Percentiles rank a stretch among this genome's conserved stretches.
Conservation (phyloP, 768 basidiomycete genomes). For the Gloeopeniophorella convolvens region DNA sequence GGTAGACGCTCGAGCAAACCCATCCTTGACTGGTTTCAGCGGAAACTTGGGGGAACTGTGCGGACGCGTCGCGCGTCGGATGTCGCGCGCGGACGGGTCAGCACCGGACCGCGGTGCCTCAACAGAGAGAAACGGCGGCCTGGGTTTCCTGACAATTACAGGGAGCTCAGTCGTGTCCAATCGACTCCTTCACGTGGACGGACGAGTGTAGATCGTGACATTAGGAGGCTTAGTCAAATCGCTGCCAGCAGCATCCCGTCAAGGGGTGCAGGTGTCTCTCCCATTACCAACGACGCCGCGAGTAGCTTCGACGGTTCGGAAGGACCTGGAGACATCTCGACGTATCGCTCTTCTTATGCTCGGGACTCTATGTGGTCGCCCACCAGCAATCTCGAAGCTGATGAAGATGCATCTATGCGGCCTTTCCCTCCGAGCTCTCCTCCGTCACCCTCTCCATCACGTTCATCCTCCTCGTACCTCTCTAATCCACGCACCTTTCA, state of each 20-base stretch:
- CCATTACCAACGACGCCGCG: constrained; percentile 43
- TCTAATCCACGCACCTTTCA: constrained; percentile 77
- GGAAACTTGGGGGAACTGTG: constrained; percentile 70
- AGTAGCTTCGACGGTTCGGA: constrained; percentile 28
- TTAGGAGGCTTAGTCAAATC: constrained; percentile 20
- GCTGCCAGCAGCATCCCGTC: constrained; percentile 16
- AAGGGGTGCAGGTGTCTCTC: constrained; percentile 44
- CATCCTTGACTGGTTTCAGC: constrained; percentile 85
- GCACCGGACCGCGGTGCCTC: constrained; percentile 9
- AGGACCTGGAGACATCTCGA: constrained; percentile 34
- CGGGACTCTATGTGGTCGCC: constrained; percentile 79
- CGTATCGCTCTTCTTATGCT: constrained; percentile 52
- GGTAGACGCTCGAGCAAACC: constrained; percentile 73
- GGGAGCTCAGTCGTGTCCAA: constrained; percentile 19
- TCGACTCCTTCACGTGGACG: constrained; percentile 20
- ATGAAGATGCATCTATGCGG: constrained; percentile 90
- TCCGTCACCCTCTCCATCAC: constrained; percentile 80
- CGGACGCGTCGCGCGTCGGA: constrained; percentile 46
- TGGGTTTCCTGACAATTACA: constrained; percentile 18
- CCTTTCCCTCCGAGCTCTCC: constrained; percentile 86
- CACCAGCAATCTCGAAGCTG: constrained; percentile 70
- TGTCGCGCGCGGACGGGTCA: constrained; percentile 17
- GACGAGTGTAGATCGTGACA: constrained; percentile 21
- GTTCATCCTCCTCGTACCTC: constrained; percentile 76
- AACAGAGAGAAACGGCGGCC: constrained; percentile 13